phyloP scores from a whole-genome alignment of 2,329 filamentous ascomycete genomes.

The Colletotrichum sp. region DNA sequence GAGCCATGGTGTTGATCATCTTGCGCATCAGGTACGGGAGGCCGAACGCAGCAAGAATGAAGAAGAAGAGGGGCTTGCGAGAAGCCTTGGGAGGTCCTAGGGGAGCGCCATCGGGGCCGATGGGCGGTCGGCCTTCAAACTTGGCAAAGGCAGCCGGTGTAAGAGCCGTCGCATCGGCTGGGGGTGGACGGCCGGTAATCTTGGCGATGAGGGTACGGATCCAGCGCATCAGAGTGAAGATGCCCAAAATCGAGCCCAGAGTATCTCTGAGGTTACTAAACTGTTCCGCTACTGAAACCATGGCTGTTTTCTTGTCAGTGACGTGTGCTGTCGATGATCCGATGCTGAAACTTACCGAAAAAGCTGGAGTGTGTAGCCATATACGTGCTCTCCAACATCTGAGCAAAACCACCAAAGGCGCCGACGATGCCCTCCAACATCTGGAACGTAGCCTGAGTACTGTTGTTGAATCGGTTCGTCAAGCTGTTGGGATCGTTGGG shows the following conservation, averaged over 20 bases:
- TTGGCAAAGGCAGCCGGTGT: constrained; percentile 90
- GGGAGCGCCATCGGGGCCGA: constrained; percentile 66
- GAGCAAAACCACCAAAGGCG: constrained; percentile 95
- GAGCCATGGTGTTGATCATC: constrained; percentile 84
- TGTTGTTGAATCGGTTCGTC: constrained; percentile 94
- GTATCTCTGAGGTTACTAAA: constrained; percentile 93
- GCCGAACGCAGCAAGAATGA: constrained; percentile 91
- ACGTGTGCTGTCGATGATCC: neutral
- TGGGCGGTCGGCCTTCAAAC: constrained; percentile 74
- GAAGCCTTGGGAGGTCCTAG: constrained; percentile 74
- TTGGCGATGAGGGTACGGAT: constrained; percentile 90
- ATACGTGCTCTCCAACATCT: constrained; percentile 99
- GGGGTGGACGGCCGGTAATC: constrained; percentile 87
- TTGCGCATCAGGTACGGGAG: constrained; percentile 97
- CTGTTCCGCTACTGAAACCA: constrained; percentile 98
- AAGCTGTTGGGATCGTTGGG: constrained; percentile 92
- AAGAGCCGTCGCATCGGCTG: constrained; percentile 83
- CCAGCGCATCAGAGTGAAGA: constrained; percentile 96
- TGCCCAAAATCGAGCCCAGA: constrained; percentile 89
- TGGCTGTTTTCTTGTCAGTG: constrained; percentile 61
- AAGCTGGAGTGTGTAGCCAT: constrained; percentile 99
- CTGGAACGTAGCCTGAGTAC: constrained; percentile 96
- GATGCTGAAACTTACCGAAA: constrained; percentile 73
- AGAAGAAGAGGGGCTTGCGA: constrained; percentile 95
- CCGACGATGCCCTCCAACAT: constrained; percentile 97